Percentiles rank a stretch among this genome's conserved stretches.
Evolutionary conservation across 768 basidiomycete genomes (phyloP).

Genomic region (Thelephora aurantiotincta): DNA sequence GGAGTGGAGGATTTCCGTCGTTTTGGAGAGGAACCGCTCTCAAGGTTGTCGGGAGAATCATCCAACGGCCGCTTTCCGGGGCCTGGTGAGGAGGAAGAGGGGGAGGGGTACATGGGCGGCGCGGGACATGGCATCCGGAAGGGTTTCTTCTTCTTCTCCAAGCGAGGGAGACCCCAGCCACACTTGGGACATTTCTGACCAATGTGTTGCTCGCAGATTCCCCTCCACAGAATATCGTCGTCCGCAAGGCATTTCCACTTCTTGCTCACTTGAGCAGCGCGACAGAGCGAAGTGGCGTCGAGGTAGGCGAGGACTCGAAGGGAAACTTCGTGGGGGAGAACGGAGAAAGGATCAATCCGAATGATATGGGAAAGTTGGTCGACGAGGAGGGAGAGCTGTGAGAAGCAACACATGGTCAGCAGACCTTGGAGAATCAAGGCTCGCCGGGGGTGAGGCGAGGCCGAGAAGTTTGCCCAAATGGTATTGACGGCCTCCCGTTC

Average conservation of each 20-base stretch:
- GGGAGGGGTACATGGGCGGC: slow-evolving; percentile 13
- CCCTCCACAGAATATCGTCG: slow-evolving; percentile 89
- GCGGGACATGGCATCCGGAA: slow-evolving; percentile 28
- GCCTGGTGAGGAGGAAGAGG: slow-evolving; percentile 11
- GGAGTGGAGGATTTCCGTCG: slow-evolving; percentile 28
- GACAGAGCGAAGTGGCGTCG: slow-evolving; percentile 85
- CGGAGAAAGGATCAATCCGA: slow-evolving; percentile 86
- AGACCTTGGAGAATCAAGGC: slow-evolving; percentile 93
- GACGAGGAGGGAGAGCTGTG: slow-evolving; percentile 89
- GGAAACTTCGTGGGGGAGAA: slow-evolving; percentile 81
- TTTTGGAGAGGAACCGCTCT: slow-evolving; percentile 27
- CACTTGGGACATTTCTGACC: slow-evolving; percentile 94
- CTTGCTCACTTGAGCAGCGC: slow-evolving; percentile 81
- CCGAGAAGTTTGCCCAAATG: slow-evolving; percentile 95
- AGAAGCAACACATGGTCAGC: slow-evolving; percentile 99
- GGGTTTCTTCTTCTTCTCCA: slow-evolving; percentile 33
- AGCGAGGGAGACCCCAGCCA: slow-evolving; percentile 90
- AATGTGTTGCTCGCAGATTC: slow-evolving; percentile 97
- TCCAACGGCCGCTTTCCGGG: slow-evolving; percentile 27
- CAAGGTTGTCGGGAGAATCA: slow-evolving; percentile 9
- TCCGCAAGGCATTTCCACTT: slow-evolving; percentile 85
- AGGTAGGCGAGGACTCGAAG: slow-evolving; percentile 80
- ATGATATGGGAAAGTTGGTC: slow-evolving; percentile 87
- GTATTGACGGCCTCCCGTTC: slow-evolving; percentile 83
- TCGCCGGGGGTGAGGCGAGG: slow-evolving; percentile 80